A percentile compares a stretch with the other conserved stretches of the same genome.
Conservation (phyloP, 2,329 filamentous ascomycete species). For the Didymella keratinophila region DNA sequence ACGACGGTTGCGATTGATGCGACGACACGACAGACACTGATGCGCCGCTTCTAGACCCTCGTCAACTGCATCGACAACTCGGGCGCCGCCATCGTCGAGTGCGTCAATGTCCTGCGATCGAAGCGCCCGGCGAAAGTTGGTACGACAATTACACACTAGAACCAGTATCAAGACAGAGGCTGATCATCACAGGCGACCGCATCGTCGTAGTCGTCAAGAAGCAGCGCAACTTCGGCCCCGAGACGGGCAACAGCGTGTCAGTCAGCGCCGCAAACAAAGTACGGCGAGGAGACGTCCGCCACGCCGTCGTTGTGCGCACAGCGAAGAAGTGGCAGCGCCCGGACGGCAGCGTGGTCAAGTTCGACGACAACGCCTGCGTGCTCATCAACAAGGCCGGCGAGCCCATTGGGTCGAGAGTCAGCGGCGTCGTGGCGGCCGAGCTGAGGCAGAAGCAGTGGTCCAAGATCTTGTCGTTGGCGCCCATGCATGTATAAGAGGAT, state of each 20-base stretch:
- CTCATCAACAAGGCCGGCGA: conserved; percentile 97
- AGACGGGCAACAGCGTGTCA: conserved; percentile 74
- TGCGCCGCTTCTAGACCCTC: conserved; percentile 76
- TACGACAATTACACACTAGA: conserved; percentile 56
- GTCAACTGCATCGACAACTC: conserved; percentile 99
- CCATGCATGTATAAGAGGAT: conserved; percentile 70
- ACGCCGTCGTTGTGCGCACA: conserved; percentile 94
- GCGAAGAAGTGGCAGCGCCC: conserved; percentile 84
- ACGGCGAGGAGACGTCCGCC: conserved; percentile 92
- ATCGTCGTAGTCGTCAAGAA: conserved; percentile 98
- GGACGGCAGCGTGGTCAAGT: conserved; percentile 89
- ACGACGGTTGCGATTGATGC: neutral
- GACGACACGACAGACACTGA: conserved; percentile 52
- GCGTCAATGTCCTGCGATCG: conserved; percentile 89
- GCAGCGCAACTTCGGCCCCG: conserved; percentile 78
- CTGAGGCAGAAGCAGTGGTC: conserved; percentile 94
- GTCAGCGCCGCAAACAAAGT: conserved; percentile 87
- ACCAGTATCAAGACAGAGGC: neutral
- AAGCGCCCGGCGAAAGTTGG: conserved; percentile 89
- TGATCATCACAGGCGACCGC: conserved; percentile 74
- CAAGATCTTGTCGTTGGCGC: conserved; percentile 95
- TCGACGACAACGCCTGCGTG: conserved; percentile 98
- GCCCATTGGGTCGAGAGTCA: conserved; percentile 81
- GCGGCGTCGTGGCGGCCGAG: conserved; percentile 86
- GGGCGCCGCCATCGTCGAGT: conserved; percentile 95